Evolutionary conservation across 257 asterid genomes (phyloP).

Genomic region (Ophiorrhiza pumila): DNA sequence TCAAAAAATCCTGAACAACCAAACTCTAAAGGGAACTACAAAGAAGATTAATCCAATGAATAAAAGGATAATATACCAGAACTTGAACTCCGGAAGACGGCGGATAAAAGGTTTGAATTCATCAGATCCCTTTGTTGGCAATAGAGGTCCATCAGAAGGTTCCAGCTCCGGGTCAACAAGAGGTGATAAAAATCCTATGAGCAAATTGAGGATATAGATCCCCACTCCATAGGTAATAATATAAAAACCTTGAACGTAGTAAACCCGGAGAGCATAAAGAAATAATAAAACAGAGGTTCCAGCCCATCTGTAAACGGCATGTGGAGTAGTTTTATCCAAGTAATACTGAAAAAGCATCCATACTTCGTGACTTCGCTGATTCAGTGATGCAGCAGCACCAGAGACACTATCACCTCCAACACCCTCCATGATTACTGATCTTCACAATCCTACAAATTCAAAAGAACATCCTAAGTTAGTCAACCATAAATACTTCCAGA

Average conservation of each 20-base stretch:
- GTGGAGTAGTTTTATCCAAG: constrained; percentile 92
- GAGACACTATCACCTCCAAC: constrained; percentile 47
- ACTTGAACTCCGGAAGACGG: constrained; percentile 96
- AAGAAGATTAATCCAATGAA: not conserved
- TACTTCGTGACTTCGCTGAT: constrained; percentile 65
- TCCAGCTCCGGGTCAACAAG: constrained; percentile 95
- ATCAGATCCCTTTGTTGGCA: constrained; percentile 95
- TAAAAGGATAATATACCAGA: constrained; percentile 54
- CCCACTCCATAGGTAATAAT: constrained; percentile 86
- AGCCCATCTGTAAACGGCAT: constrained; percentile 74
- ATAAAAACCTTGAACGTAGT: constrained; percentile 81
- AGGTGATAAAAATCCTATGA: constrained; percentile 92
- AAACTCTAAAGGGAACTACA: constrained; percentile 3
- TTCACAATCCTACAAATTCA: constrained; percentile 25
- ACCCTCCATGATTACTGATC: constrained; percentile 39
- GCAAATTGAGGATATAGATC: constrained; percentile 81
- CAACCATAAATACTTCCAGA: not conserved
- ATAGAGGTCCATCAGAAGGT: constrained; percentile 66
- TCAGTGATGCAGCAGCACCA: constrained; percentile 61
- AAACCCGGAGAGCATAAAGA: constrained; percentile 72
- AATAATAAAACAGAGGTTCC: constrained; percentile 53
- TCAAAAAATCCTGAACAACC: not conserved
- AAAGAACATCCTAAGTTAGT: not conserved
- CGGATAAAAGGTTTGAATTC: constrained; percentile 97
- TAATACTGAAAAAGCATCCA: constrained; percentile 73